A percentile compares a stretch with the other conserved stretches of the same genome.
phyloP scores from a whole-genome alignment of 1,139 yeast genomes.

The Eremothecium cymbalariae region DNA sequence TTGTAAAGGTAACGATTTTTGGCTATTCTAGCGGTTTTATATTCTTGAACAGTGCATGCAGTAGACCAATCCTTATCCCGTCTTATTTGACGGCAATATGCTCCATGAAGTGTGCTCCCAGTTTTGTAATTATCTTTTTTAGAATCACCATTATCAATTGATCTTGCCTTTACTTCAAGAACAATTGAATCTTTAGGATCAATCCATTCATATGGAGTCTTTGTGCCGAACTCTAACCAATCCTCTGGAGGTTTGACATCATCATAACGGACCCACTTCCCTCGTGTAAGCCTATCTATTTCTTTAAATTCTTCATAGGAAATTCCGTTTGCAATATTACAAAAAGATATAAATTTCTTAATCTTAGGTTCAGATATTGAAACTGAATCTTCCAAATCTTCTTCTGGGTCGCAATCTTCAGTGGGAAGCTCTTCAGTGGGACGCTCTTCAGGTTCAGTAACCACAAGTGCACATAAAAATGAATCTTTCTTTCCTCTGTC shows the following conservation, averaged over 20 bases:
- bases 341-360: slow-evolving; percentile 49
- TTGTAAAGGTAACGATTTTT: slow-evolving; percentile 9
- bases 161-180: slow-evolving; percentile 77
- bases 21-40: slow-evolving; percentile 33
- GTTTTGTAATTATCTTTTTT: slow-evolving; percentile 46
- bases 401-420: slow-evolving; percentile 6
- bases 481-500: slow-evolving; percentile 67
- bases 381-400: slow-evolving; percentile 8
- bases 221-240: slow-evolving; percentile 51
- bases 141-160: slow-evolving; percentile 46
- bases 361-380: slow-evolving; percentile 6
- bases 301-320: slow-evolving; percentile 51
- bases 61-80: slow-evolving; percentile 57
- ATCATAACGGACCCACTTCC: slow-evolving; percentile 50
- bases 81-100: slow-evolving; percentile 62
- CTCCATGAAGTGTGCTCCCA: slow-evolving; percentile 65
- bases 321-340: slow-evolving; percentile 82
- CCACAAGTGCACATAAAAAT: slow-evolving; percentile 62
- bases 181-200: slow-evolving; percentile 70
- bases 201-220: slow-evolving; percentile 68
- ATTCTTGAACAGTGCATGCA: slow-evolving; percentile 52
- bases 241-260: slow-evolving; percentile 35
- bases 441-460: slow-evolving; percentile 32
- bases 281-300: slow-evolving; percentile 50
- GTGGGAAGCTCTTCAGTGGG: slow-evolving; percentile 7